Evolutionary conservation across 164 flowering plant genomes (phyloP), one percentile per base, ranked within the genome.

Genomic region (Cinnamomum chago): DNA sequence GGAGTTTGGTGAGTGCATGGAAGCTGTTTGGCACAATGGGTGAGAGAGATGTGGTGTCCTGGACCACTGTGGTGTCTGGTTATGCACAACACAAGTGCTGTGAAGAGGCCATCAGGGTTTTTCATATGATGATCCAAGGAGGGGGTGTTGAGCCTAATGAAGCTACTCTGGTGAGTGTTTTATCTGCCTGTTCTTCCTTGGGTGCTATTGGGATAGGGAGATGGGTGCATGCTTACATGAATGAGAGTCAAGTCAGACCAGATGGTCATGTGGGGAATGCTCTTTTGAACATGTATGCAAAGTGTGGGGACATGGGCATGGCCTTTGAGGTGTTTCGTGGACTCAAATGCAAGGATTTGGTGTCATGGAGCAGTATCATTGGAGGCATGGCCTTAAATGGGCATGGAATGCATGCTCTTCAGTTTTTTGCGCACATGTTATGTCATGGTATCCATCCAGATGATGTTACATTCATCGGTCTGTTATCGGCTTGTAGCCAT

Each of bases 351-450:
- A 77, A 71, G 22, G 74, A 75, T 64, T 74, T 77, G 23, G 74
- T 72, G 35, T 28, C 70, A 2, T 75, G 80, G 83, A 77, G 73
- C 65, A 76, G 76, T 20, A 71, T 77, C n/a, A n/a, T 80, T 15
- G 77, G 78, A 40, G 82, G 82, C 23, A 67, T 71, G 62, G 80
- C 80, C n/a, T 50, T 74, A 75, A 78, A 77, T 22, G 78, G 79
- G 1, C 70, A 62, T 70, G 82, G 77, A 35, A 71, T 66, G 58
- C 72, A 77, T 60, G 77, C 77, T 15, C 27, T 80, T 67, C 66
- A 60, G 11, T n/a, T 75, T 15, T 80, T 74, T 68, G 50, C 30
- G 0, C 73, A 77, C 14, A 80, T 80, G 82, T 58, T 33, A 24
- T 24, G 58, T 58, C 35, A 24, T 13, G 76, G 76, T 18, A 51